Percentiles rank a stretch among this genome's conserved stretches.
phyloP scores from a whole-genome alignment of 208 protist genomes.

The Acanthamoeba triangularis region DNA sequence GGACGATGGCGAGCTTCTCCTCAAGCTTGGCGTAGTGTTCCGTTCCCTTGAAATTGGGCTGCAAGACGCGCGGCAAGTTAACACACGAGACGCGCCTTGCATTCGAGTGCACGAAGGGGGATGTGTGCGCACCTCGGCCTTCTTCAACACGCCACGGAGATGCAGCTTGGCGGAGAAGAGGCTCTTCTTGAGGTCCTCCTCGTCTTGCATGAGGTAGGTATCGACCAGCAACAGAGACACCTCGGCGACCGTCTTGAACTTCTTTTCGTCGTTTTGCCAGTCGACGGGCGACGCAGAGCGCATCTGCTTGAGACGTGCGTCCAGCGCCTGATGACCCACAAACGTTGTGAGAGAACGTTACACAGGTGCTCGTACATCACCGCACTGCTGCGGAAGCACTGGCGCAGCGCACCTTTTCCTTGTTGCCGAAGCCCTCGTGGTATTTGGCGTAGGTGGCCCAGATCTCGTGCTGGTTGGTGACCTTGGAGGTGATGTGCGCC shows the following conservation, averaged over 20 bases:
- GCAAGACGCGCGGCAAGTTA: background rate
- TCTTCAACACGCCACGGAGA: slow-evolving; percentile 36
- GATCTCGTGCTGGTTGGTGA: slow-evolving; percentile 71
- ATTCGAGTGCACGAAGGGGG: too few species aligned
- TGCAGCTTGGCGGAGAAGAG: slow-evolving; percentile 53
- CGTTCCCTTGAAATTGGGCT: slow-evolving; percentile 23
- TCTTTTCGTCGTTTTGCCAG: slow-evolving; percentile 40
- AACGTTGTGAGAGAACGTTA: too few species aligned
- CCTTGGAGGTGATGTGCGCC: slow-evolving; percentile 50
- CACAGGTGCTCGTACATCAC: background rate
- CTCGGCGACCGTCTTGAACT: slow-evolving; percentile 50
- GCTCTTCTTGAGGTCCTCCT: slow-evolving; percentile 41
- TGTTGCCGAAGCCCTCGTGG: slow-evolving; percentile 57
- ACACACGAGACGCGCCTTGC: too few species aligned
- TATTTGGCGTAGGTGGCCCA: slow-evolving; percentile 59
- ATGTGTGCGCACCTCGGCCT: slow-evolving; percentile 20
- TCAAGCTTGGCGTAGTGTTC: slow-evolving; percentile 32
- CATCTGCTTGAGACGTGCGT: slow-evolving; percentile 63
- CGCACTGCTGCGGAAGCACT: background rate
- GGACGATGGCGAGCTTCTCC: slow-evolving; percentile 10
- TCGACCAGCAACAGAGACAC: background rate
- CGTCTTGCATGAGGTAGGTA: background rate
- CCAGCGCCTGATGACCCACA: background rate
- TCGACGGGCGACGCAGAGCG: background rate
- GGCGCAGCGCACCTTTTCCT: slow-evolving; percentile 7